A percentile compares a stretch with the other conserved stretches of the same genome.
These are phyloP conservation scores for Saccharomyces mikatae DNA, from an alignment of 805 yeast genomes.

Conservation along the genomic window DNA sequence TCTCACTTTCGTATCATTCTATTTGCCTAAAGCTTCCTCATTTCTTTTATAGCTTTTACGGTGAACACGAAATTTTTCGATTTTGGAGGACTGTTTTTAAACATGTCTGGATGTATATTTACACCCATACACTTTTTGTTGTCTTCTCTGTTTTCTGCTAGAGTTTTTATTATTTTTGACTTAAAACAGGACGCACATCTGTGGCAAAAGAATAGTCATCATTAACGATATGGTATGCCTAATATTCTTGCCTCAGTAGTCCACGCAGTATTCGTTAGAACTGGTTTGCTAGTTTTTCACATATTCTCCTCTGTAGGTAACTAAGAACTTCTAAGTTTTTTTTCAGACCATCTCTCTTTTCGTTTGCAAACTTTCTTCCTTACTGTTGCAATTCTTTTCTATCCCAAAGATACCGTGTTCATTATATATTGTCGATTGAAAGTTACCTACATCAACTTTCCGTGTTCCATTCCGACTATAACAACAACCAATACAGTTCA, in stretches of 20 bases:
- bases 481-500: slow-evolving; percentile 7
- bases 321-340: neutral
- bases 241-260: neutral
- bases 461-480: slow-evolving; percentile 42
- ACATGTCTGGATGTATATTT: neutral
- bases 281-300: neutral
- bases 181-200: neutral
- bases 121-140: neutral
- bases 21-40: too few relatives aligned
- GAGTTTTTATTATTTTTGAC: neutral
- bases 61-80: neutral
- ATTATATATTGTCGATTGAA: slow-evolving; percentile 38
- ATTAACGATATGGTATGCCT: neutral
- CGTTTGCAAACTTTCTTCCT: neutral
- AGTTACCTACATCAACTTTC: slow-evolving; percentile 49
- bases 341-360: neutral
- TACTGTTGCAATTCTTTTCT: neutral
- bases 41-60: neutral
- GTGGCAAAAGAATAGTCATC: neutral
- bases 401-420: neutral
- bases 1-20: too few relatives aligned
- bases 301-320: neutral
- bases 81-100: neutral
- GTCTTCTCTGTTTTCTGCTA: neutral
- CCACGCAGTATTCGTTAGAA: neutral